Conservation (phyloP, 228 moss, liverwort and hornwort genomes). For the Sphagnum fallax region DNA sequence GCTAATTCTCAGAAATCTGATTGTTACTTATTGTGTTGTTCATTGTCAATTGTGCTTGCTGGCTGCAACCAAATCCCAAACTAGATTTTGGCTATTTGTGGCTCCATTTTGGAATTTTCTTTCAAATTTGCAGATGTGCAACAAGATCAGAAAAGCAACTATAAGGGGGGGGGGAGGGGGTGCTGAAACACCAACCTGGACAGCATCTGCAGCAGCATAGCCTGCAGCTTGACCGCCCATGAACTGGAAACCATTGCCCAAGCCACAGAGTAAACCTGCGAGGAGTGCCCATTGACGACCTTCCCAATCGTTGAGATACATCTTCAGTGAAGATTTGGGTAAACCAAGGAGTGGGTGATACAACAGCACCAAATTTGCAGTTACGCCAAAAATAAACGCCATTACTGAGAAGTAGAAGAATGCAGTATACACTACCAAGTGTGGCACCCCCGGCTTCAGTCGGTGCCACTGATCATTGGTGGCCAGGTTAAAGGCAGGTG, state of each 20-base stretch:
- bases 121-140: too few species aligned
- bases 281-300: conserved; percentile 72
- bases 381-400: conserved; percentile 58
- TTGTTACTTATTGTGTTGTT: too few species aligned
- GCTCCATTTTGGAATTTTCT: too few species aligned
- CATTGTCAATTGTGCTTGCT: too few species aligned
- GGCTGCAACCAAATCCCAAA: too few species aligned
- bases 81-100: too few species aligned
- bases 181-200: conserved; percentile 41
- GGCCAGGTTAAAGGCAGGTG: conserved; percentile 88
- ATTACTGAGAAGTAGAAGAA: conserved; percentile 87
- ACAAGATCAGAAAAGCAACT: background rate
- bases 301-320: conserved; percentile 43
- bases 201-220: conserved; percentile 90
- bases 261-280: conserved; percentile 70
- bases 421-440: conserved; percentile 86
- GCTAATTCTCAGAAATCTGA: background rate
- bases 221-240: conserved; percentile 99
- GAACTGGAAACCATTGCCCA: conserved; percentile 92
- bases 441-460: conserved; percentile 71
- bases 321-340: conserved; percentile 39
- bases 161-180: background rate
- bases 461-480: conserved; percentile 92
- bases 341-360: conserved; percentile 70
- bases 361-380: conserved; percentile 58